Evolutionary conservation across 2,329 filamentous ascomycete genomes (phyloP), one percentile per base, ranked within the genome.

Genomic region (Ceratocystiopsis minuta): DNA sequence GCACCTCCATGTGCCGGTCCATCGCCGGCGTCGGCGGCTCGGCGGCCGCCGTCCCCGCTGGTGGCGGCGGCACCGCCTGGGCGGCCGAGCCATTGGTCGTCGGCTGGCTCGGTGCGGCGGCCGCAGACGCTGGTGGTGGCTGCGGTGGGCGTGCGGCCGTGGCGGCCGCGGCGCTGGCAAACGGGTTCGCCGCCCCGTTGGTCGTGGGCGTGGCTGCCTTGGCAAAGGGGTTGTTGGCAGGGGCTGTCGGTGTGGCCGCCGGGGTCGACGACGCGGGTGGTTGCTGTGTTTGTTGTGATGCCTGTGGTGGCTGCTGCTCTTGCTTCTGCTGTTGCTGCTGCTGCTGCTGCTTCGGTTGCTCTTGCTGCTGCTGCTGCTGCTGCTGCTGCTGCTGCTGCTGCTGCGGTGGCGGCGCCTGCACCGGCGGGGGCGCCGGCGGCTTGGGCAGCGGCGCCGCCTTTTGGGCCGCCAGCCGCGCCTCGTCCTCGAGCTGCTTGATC

Each of bases 1-100:
- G 82, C 20, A 90, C 72, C 43, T 67, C 57, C 2, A 58, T 46
- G 47, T 73, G 68, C 42, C 65, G 60, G 46, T 72, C 65, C 6
- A 42, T 45, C 7, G 42, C 39, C 24, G 44, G 31, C 2, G 34
- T 38, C 14, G 46, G 24, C 16, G 38, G 24, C 24, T 28, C 24
- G 24, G 24, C 24, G 2, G 24, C 24, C 24, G 24, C 24, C 24
- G 24, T 10, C 24, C 7, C 7, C 24, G 24, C 5, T 9, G 6
- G 37, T 18, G 6, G 33, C 18, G 13, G 38, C 35, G 5, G 17
- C 32, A 34, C 15, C 14, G 45, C 16, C 33, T 39, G 34, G 2
- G 48, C 20, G 5, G 48, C 33, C 10, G 13, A 24, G 36, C 36
- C 24, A 28, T 10, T 28, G 20, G 20, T 7, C 20, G 24, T 10